Base-by-base conservation (phyloP, 306 rosid genomes). In the Carpinus viminea region DNA sequence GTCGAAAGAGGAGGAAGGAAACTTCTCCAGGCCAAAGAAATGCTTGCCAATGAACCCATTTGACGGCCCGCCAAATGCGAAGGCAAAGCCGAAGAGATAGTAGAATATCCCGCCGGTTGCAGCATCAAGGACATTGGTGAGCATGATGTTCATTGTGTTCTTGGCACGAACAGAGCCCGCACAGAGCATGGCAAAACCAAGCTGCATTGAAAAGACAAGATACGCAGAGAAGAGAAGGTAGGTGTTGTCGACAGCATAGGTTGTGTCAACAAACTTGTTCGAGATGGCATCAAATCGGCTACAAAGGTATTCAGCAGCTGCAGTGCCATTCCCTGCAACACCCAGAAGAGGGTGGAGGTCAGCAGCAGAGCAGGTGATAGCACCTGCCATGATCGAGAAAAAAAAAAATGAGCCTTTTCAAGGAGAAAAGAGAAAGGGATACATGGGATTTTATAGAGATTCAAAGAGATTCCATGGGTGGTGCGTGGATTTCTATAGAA, bases 71-170 rank as follows among this genome's bases (percentile, higher is more conserved):
- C 97, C 98, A 21, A 87, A 94, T 51, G 98, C 97, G 54, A 94
- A 94, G 36, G 98, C 97, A 69, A 85, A 92, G n/a, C 98, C 98
- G 28, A 94, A 94, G 56, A 94, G 93, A 79, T 92, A 94, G 87
- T 94, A 94, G 82, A 92, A 94, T 72, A 94, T 79, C 0, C 97
- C 97, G 0, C 98, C 97, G 18, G 97, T 76, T 2, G 98, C 97
- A 12, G 98, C 97, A 82, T 94, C 97, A n/a, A 94, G 97, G 72
- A 91, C 97, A 82, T 94, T 94, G 26, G 97, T 89, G 1, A 89
- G 83, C 93, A 89, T 89, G 9, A 89, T 89, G 55, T 87, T 89
- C 89, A 89, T 87, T 57, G 88, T 89, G 76, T 89, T 89, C 43
- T 87, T 89, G 12, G 89, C 93, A 0, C 89, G 87, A 1, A 87